Conservation (phyloP, 2,329 filamentous ascomycete species). For the Torrubiella hemipterigena region DNA sequence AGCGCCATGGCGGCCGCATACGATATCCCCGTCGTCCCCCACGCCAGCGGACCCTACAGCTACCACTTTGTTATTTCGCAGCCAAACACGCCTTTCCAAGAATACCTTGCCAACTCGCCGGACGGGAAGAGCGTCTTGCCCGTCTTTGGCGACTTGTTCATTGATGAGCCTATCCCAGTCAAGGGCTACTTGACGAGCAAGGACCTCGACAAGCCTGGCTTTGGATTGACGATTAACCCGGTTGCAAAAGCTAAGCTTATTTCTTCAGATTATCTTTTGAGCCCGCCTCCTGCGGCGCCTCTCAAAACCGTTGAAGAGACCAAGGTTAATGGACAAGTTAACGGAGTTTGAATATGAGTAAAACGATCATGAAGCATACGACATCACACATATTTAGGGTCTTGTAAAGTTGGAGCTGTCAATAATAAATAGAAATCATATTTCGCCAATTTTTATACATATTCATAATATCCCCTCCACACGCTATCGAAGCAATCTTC, state of each 20-base stretch:
- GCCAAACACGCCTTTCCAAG: conserved; percentile 87
- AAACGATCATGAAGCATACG: too few species aligned
- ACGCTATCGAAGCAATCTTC: too few species aligned
- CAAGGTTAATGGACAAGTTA: conserved; percentile 1
- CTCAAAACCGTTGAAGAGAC: conserved; percentile 18
- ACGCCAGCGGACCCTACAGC: conserved; percentile 85
- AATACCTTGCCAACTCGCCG: conserved; percentile 87
- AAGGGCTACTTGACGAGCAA: conserved; percentile 72
- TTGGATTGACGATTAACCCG: conserved; percentile 79
- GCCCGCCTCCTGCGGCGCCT: conserved; percentile 44
- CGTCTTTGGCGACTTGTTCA: conserved; percentile 83
- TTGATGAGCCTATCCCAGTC: conserved; percentile 79
- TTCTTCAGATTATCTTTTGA: conserved; percentile 61
- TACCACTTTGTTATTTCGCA: conserved; percentile 95
- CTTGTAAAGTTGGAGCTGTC: too few species aligned
- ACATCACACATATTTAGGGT: too few species aligned
- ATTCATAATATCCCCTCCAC: too few species aligned
- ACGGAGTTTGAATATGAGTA: too few species aligned
- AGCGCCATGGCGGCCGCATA: conserved; percentile 83
- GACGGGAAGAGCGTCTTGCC: conserved; percentile 83
- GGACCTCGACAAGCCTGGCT: conserved; percentile 78
- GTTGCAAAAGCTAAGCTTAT: conserved; percentile 60
- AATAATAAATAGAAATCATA: too few species aligned
- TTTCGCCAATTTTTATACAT: too few species aligned
- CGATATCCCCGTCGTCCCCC: conserved; percentile 89